A percentile compares a stretch with the other conserved stretches of the same genome.
Evolutionary conservation across 805 yeast species (phyloP).

Genomic region (Teunomyces lycoperdinae): DNA sequence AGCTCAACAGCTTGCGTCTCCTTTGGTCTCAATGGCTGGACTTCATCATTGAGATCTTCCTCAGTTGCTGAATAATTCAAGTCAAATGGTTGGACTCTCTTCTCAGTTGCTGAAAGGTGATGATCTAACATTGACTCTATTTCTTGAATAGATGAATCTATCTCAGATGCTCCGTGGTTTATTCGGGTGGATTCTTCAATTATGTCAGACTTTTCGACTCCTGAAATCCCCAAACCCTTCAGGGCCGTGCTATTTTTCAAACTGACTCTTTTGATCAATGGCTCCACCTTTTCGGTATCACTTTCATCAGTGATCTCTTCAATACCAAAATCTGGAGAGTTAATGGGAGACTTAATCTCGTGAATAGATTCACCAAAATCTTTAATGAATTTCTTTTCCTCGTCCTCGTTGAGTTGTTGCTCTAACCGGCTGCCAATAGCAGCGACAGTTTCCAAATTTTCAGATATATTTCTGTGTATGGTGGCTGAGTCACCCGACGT

Average conservation of each 20-base stretch:
- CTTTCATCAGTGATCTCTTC: constrained; percentile 34
- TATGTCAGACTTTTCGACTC: constrained; percentile 5
- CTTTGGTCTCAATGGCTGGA: constrained; percentile 3
- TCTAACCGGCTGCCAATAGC: constrained; percentile 25
- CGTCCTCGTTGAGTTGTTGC: constrained; percentile 10
- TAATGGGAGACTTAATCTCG: constrained; percentile 1
- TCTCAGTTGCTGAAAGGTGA: constrained; percentile 20
- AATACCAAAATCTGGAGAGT: constrained; percentile 32
- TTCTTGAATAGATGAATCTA: constrained; percentile 38
- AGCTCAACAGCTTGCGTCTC: constrained; percentile 1
- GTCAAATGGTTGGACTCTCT: constrained; percentile 1
- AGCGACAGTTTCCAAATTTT: constrained; percentile 26
- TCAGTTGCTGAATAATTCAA: constrained; percentile 4
- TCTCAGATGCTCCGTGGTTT: constrained; percentile 9
- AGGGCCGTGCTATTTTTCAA: background rate
- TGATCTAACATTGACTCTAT: constrained; percentile 38
- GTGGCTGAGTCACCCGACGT: background rate
- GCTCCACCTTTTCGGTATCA: constrained; percentile 13
- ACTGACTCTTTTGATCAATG: background rate
- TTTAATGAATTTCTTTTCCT: background rate
- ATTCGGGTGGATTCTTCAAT: constrained; percentile 16
- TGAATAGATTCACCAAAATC: constrained; percentile 3
- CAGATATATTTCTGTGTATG: constrained; percentile 19
- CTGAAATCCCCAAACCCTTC: constrained; percentile 9
- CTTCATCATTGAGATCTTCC: constrained; percentile 1